Percentiles rank a stretch among this genome's conserved stretches.
phyloP scores from a whole-genome alignment of 2,329 filamentous ascomycete species.

The Leptographium lundbergii region DNA sequence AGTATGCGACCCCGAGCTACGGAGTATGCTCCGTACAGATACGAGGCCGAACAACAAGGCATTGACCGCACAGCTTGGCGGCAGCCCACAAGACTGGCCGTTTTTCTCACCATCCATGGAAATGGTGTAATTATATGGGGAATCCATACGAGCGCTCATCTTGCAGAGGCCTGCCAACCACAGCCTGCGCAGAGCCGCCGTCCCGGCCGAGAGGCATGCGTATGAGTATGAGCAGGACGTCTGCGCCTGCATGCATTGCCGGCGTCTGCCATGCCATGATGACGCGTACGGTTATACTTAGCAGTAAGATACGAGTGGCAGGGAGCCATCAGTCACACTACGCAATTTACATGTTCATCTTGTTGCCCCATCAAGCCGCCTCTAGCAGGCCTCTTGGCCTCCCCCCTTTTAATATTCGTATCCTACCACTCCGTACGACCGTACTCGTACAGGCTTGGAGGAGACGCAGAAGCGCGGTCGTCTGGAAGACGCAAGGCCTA shows the following conservation, averaged over 20 bases:
- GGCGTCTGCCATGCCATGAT: not conserved
- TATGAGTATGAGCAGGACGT: not conserved
- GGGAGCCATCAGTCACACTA: not conserved
- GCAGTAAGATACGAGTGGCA: not conserved
- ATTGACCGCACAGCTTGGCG: not conserved
- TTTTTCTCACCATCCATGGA: not conserved
- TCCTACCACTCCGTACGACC: too few species aligned
- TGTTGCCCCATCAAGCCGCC: not conserved
- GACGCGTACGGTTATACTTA: not conserved
- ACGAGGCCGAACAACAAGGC: too few species aligned
- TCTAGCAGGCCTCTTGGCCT: not conserved
- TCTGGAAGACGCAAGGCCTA: too few species aligned
- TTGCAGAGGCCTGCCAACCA: too few species aligned
- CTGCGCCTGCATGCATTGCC: too few species aligned
- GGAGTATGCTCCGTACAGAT: too few species aligned
- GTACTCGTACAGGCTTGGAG: too few species aligned
- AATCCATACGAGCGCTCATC: not conserved
- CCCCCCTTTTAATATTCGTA: not conserved
- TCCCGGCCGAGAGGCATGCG: not conserved
- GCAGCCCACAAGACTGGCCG: not conserved
- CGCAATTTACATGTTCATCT: not conserved
- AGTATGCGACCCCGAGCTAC: too few species aligned
- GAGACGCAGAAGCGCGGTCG: too few species aligned
- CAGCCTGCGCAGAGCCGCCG: not conserved
- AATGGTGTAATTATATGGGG: not conserved